Conservation (phyloP, 2,329 filamentous ascomycete species). For the Xylariaceae sp. region DNA sequence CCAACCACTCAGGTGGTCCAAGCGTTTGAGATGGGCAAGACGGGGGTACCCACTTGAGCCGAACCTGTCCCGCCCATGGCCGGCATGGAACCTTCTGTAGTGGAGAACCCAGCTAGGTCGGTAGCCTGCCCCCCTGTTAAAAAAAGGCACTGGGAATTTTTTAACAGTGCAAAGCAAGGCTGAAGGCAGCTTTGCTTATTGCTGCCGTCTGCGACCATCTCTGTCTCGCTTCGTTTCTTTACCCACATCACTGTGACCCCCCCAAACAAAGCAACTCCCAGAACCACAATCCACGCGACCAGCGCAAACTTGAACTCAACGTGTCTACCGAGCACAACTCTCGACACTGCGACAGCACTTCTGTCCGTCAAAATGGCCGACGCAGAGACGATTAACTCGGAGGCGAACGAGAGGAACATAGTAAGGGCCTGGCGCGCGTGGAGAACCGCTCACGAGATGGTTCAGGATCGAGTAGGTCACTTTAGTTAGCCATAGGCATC, state of each 20-base stretch:
- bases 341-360: not conserved
- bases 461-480: constrained; percentile 77
- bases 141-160: constrained; percentile 34
- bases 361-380: constrained; percentile 48
- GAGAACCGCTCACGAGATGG: constrained; percentile 94
- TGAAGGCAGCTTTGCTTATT: constrained; percentile 25
- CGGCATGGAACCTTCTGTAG: not conserved
- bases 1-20: constrained; percentile 5
- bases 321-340: not conserved
- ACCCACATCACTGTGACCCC: not conserved
- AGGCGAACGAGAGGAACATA: constrained; percentile 57
- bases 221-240: constrained; percentile 12
- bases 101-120: too few species aligned
- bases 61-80: constrained; percentile 19
- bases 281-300: not conserved
- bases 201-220: not conserved
- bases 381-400: constrained; percentile 43
- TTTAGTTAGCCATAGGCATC: constrained; percentile 18
- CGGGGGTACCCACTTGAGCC: not conserved
- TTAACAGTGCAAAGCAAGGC: constrained; percentile 34
- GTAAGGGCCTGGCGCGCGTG: constrained; percentile 90
- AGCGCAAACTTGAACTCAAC: not conserved
- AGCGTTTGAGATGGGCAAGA: too few species aligned
- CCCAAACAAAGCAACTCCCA: not conserved
- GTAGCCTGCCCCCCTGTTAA: constrained; percentile 23